Base-by-base conservation (phyloP, 1,139 yeast genomes). In the Candida smagusa region DNA sequence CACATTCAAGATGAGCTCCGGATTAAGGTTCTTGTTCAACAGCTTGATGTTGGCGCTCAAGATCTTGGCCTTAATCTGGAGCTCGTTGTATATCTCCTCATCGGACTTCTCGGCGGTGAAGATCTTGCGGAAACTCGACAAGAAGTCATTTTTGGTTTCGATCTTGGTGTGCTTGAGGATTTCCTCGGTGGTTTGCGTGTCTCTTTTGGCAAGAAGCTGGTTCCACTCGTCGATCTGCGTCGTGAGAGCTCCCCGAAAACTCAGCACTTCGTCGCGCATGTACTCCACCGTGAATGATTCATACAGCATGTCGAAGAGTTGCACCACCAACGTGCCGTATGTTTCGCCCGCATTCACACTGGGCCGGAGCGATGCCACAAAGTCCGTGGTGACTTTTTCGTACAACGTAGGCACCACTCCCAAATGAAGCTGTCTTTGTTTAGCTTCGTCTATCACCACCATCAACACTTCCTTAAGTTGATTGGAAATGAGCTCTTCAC, bases 91-190 rank as follows among this genome's bases (percentile, higher is more conserved):
- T 27, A 57, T 59, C 30, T 58, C 56, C 6, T 43, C 53, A 6
- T 50, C 38, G 3, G 57, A 36, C 12, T 53, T 45, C 45, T 66
- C 69, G 31, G 77, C 71, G 8, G 75, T 66, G 40, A 76, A 65
- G 54, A 83, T 81, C 48, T 79, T 82, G 22, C 79, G 76, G 56
- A 84, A 84, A 50, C 81, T 76, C 28, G 80, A 63, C 38, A 80
- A 61, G 42, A 71, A 69, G 45, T 71, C 77, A 44, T 61, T 67
- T 36, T 70, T 71, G 1, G 73, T 54, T 46, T 69, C 75, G 6
- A 61, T 57, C 44, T 60, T 62, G 9, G 71, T 74, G 35, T 65
- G 66, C 42, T 64, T 63, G 36, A 65, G 53, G 30, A 71, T 69
- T 37, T 50, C 65, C 42, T 65, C 63, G 1, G 67, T 54, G 0